Percentiles rank a stretch among this genome's conserved stretches.
These are phyloP conservation scores for Epichloe festucae DNA, from an alignment of 2,329 filamentous ascomycete genomes.

Conservation along the genomic window DNA sequence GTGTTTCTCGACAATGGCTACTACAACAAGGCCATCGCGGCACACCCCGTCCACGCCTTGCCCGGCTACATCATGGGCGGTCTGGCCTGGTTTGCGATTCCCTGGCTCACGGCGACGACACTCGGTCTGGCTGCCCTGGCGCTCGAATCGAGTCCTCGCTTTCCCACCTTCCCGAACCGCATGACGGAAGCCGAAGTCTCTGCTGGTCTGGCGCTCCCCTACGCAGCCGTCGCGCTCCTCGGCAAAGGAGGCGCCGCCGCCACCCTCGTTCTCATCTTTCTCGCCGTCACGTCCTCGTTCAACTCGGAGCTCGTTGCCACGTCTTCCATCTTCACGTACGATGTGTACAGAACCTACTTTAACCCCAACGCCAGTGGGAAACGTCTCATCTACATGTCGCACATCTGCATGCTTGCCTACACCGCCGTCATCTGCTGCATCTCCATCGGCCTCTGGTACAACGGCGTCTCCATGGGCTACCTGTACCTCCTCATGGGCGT, in stretches of 20 bases:
- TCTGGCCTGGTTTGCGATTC: conserved; percentile 83
- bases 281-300: conserved; percentile 78
- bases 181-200: conserved; percentile 64
- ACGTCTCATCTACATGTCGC: conserved; percentile 66
- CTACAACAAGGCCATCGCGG: conserved; percentile 89
- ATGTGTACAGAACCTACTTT: conserved; percentile 79
- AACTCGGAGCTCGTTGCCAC: conserved; percentile 79
- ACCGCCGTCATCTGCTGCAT: conserved; percentile 67
- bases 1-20: conserved; percentile 83
- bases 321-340: conserved; percentile 76
- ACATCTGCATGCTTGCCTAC: conserved; percentile 57
- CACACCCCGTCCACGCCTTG: conserved; percentile 70
- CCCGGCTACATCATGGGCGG: conserved; percentile 83
- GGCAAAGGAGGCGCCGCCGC: conserved; percentile 70
- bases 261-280: conserved; percentile 71
- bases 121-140: conserved; percentile 75
- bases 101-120: conserved; percentile 78
- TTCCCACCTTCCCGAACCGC: conserved; percentile 60
- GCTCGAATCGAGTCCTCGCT: conserved; percentile 58
- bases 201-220: conserved; percentile 73
- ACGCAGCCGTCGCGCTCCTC: conserved; percentile 70
- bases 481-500: conserved; percentile 85
- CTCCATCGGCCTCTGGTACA: conserved; percentile 60
- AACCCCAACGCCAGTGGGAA: conserved; percentile 64
- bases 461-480: conserved; percentile 76